phyloP scores from a whole-genome alignment of 768 basidiomycete genomes.

The Amanita thiersii region DNA sequence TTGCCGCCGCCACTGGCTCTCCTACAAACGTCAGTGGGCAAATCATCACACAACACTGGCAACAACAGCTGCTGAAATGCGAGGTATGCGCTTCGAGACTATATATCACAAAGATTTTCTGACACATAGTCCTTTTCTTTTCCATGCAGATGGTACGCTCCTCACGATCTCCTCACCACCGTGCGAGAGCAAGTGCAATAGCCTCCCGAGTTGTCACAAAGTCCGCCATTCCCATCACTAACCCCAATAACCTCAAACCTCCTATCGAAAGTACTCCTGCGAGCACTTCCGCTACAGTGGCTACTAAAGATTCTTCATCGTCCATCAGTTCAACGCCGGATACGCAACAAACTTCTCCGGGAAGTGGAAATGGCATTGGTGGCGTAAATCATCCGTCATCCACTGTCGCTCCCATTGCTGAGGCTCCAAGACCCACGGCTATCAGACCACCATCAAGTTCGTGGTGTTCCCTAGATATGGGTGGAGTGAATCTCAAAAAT shows the following conservation, averaged over 20 bases:
- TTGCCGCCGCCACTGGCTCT: slow-evolving; percentile 48
- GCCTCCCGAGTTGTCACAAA: slow-evolving; percentile 82
- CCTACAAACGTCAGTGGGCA: slow-evolving; percentile 48
- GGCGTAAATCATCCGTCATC: slow-evolving; percentile 63
- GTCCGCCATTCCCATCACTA: slow-evolving; percentile 85
- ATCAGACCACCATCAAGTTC: slow-evolving; percentile 62
- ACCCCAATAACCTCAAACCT: slow-evolving; percentile 69
- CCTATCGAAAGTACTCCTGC: slow-evolving; percentile 23
- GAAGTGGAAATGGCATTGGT: slow-evolving; percentile 10
- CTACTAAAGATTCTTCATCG: slow-evolving; percentile 17
- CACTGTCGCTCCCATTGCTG: slow-evolving; percentile 64
- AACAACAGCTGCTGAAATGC: slow-evolving; percentile 86
- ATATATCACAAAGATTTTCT: slow-evolving; percentile 20
- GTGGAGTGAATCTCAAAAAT: slow-evolving; percentile 89
- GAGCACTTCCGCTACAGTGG: slow-evolving; percentile 13
- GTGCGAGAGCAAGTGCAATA: slow-evolving; percentile 92
- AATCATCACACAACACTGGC: slow-evolving; percentile 81
- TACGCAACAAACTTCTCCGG: slow-evolving; percentile 19
- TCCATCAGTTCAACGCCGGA: slow-evolving; percentile 16
- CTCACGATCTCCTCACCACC: slow-evolving; percentile 85
- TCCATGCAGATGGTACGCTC: slow-evolving; percentile 65
- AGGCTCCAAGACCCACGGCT: slow-evolving; percentile 56
- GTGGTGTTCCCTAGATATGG: slow-evolving; percentile 94
- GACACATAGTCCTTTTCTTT: slow-evolving; percentile 24
- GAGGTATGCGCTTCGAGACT: slow-evolving; percentile 50